Percentiles rank a stretch among this genome's conserved stretches.
Evolutionary conservation across 2,329 filamentous ascomycete genomes (phyloP).

Genomic region (Colletotrichum sansevieriae): DNA sequence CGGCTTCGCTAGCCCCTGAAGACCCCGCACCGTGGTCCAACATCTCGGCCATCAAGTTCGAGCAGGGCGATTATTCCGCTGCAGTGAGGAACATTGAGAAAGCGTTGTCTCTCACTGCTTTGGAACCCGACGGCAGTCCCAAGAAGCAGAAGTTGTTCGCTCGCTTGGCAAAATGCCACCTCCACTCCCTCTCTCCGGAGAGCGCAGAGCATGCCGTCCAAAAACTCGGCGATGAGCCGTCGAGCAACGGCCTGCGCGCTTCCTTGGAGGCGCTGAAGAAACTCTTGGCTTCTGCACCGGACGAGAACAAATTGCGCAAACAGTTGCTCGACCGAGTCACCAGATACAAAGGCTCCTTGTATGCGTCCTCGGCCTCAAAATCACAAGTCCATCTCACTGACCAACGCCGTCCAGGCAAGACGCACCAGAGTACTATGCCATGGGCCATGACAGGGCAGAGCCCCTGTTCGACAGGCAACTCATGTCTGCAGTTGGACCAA

Average conservation of each 20-base stretch:
- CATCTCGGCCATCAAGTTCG: conserved; percentile 44
- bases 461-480: conserved; percentile 32
- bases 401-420: conserved; percentile 22
- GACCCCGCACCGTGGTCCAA: conserved; percentile 38
- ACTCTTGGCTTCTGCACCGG: not conserved
- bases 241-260: not conserved
- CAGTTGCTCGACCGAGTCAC: conserved; percentile 42
- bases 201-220: conserved; percentile 33
- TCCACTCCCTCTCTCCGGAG: conserved; percentile 36
- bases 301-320: conserved; percentile 15
- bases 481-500: not conserved
- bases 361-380: conserved; percentile 1
- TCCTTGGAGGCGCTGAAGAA: not conserved
- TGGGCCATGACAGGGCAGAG: conserved; percentile 42
- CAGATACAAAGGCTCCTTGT: conserved; percentile 40
- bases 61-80: conserved; percentile 42
- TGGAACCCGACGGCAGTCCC: not conserved
- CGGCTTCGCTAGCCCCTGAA: conserved; percentile 1
- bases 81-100: conserved; percentile 34
- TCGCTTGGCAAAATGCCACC: conserved; percentile 42
- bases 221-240: conserved; percentile 17
- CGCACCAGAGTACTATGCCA: conserved; percentile 41
- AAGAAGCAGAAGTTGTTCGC: not conserved
- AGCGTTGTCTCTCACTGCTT: not conserved
- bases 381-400: not conserved